Percentiles rank a stretch among this genome's conserved stretches.
phyloP scores from a whole-genome alignment of 768 basidiomycete genomes.

The Amanita subjunquillea region DNA sequence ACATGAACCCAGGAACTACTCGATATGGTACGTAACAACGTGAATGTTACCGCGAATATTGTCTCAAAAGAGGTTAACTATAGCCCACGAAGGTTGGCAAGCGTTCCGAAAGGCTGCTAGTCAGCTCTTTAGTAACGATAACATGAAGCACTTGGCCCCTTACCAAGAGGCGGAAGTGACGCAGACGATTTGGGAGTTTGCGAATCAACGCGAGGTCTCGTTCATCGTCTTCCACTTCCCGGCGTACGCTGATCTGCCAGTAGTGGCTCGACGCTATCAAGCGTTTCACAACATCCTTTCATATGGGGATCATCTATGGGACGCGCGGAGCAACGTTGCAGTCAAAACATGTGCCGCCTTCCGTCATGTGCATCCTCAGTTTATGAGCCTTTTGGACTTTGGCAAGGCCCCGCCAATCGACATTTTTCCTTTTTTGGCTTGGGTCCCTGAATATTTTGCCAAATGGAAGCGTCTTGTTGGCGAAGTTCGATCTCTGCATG shows the following conservation, averaged over 20 bases:
- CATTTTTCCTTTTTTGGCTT: slow-evolving; percentile 19
- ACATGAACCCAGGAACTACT: slow-evolving; percentile 12
- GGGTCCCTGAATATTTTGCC: slow-evolving; percentile 23
- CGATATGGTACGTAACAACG: slow-evolving; percentile 1
- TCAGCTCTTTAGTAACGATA: slow-evolving; percentile 9
- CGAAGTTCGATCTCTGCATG: slow-evolving; percentile 16
- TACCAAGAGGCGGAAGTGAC: slow-evolving; percentile 15
- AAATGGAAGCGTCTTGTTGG: slow-evolving; percentile 20
- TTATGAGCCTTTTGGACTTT: slow-evolving; percentile 16
- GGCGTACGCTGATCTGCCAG: background rate
- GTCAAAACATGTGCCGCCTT: slow-evolving; percentile 16
- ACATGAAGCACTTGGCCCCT: slow-evolving; percentile 8
- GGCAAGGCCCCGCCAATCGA: slow-evolving; percentile 25
- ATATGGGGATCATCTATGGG: slow-evolving; percentile 17
- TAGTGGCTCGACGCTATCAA: slow-evolving; percentile 20
- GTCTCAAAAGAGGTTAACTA: background rate
- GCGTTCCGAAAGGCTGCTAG: slow-evolving; percentile 10
- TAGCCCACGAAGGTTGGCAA: slow-evolving; percentile 12
- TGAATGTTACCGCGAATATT: too few species aligned
- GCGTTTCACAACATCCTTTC: slow-evolving; percentile 20
- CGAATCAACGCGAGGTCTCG: slow-evolving; percentile 9
- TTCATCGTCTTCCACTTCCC: background rate
- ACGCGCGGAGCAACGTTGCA: slow-evolving; percentile 18
- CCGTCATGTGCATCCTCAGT: slow-evolving; percentile 16
- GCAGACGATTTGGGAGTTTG: slow-evolving; percentile 9